Conservation (phyloP, 2,329 filamentous ascomycete species). For the Apiospora saccharicola region DNA sequence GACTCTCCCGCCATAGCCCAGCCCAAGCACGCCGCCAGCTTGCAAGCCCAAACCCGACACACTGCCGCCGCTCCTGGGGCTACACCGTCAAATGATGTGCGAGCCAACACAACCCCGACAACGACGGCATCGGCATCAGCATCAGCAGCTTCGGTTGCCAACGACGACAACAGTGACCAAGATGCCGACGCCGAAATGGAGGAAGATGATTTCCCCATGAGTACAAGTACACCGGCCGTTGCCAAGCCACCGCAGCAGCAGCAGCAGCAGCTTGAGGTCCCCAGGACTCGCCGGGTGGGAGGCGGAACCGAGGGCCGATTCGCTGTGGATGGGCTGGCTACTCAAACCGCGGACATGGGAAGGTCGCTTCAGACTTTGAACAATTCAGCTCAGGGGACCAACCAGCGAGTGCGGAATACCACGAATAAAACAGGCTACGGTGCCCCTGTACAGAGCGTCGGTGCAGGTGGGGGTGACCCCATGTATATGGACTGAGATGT, state of each 20-base stretch:
- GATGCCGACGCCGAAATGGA: constrained; percentile 60
- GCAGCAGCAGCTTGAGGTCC: constrained; percentile 51
- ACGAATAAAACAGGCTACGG: constrained; percentile 48
- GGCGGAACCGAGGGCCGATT: constrained; percentile 47
- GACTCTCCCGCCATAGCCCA: constrained; percentile 28
- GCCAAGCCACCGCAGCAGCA: constrained; percentile 45
- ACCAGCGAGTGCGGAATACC: constrained; percentile 43
- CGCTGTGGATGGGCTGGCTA: constrained; percentile 51
- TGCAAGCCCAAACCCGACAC: constrained; percentile 30
- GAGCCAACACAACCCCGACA: constrained; percentile 26
- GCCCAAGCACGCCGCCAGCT: constrained; percentile 30
- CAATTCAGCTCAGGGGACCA: constrained; percentile 44
- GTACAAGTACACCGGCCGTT: constrained; percentile 52
- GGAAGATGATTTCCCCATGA: constrained; percentile 61
- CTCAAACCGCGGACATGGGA: constrained; percentile 49
- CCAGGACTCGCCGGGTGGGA: constrained; percentile 48
- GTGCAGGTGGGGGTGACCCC: constrained; percentile 53
- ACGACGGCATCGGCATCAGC: constrained; percentile 25
- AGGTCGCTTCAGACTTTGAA: constrained; percentile 57
- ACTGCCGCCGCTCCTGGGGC: background rate
- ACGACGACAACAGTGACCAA: constrained; percentile 56
- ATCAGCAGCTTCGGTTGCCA: constrained; percentile 36
- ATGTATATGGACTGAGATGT: constrained; percentile 60
- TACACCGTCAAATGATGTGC: background rate
- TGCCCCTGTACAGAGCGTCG: constrained; percentile 54